Percentiles rank a stretch among this genome's conserved stretches.
Conservation (phyloP, 2,329 filamentous ascomycete genomes). For the Diaporthe australafricana region DNA sequence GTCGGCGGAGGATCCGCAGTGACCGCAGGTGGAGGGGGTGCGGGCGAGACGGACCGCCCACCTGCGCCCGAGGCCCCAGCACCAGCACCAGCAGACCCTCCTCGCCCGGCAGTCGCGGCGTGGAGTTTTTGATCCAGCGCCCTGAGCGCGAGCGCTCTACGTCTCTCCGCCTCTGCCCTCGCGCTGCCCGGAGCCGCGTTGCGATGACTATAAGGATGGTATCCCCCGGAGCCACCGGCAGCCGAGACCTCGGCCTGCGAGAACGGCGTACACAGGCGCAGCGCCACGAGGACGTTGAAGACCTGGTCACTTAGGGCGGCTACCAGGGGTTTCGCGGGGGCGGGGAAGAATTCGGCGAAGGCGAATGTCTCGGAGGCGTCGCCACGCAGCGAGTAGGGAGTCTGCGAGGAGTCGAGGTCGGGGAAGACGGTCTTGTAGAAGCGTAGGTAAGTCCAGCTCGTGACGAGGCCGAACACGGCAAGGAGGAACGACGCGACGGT, state of each 20-base stretch:
- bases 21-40: slow-evolving; percentile 56
- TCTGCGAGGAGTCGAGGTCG: slow-evolving; percentile 73
- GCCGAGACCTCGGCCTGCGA: slow-evolving; percentile 82
- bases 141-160: slow-evolving; percentile 88
- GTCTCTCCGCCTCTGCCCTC: slow-evolving; percentile 90
- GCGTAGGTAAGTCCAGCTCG: slow-evolving; percentile 94
- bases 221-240: slow-evolving; percentile 50
- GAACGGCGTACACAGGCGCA: slow-evolving; percentile 87
- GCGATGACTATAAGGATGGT: slow-evolving; percentile 62
- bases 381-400: slow-evolving; percentile 73
- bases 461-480: slow-evolving; percentile 83
- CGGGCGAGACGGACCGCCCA: slow-evolving; percentile 23
- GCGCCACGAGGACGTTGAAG: slow-evolving; percentile 78
- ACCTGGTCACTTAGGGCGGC: slow-evolving; percentile 78
- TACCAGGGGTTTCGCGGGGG: slow-evolving; percentile 81
- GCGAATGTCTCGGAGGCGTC: slow-evolving; percentile 97
- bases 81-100: slow-evolving; percentile 1
- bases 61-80: slow-evolving; percentile 8
- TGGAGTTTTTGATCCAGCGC: slow-evolving; percentile 92
- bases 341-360: slow-evolving; percentile 95
- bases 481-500: slow-evolving; percentile 83
- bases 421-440: slow-evolving; percentile 88
- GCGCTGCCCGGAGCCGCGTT: slow-evolving; percentile 74
- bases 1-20: slow-evolving; percentile 49
- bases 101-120: slow-evolving; percentile 71